phyloP scores from a whole-genome alignment of 345 rosid genomes.

The Rhizophora apiculata region DNA sequence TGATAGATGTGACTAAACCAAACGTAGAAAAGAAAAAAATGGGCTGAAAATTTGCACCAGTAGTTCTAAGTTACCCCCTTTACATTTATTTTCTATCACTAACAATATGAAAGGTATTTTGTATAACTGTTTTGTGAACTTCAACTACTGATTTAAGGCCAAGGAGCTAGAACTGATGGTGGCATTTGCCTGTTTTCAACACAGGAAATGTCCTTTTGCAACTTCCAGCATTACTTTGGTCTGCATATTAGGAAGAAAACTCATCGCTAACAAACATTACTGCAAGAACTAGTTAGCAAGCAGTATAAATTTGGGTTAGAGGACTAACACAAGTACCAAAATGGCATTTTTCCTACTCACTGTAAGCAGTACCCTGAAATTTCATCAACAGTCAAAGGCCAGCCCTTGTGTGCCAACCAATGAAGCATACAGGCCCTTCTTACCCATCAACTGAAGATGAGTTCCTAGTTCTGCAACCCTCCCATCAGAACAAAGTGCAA shows the following conservation, averaged over 20 bases:
- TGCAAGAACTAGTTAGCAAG: background rate
- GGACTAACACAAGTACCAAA: background rate
- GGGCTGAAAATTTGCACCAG: background rate
- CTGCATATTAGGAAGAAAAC: background rate
- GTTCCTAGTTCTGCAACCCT: constrained; percentile 78
- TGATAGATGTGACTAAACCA: background rate
- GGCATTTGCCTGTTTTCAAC: constrained; percentile 6
- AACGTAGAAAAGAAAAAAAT: background rate
- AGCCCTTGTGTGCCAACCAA: constrained; percentile 86
- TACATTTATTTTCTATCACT: too few species aligned
- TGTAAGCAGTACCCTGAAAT: background rate
- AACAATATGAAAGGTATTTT: too few species aligned
- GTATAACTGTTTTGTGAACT: background rate
- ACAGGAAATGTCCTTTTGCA: background rate
- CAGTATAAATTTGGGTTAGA: background rate
- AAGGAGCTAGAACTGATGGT: background rate
- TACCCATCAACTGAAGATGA: constrained; percentile 61
- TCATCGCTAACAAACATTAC: background rate
- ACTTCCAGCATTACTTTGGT: background rate
- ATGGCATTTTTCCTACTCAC: background rate
- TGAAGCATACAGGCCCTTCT: constrained; percentile 75
- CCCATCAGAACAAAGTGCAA: constrained; percentile 77
- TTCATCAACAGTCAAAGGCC: constrained; percentile 60
- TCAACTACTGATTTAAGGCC: background rate
- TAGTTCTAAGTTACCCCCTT: too few species aligned